Evolutionary conservation across 305 asterid genomes (phyloP), one percentile per base, ranked within the genome.

Genomic region (Ajuga reptans): DNA sequence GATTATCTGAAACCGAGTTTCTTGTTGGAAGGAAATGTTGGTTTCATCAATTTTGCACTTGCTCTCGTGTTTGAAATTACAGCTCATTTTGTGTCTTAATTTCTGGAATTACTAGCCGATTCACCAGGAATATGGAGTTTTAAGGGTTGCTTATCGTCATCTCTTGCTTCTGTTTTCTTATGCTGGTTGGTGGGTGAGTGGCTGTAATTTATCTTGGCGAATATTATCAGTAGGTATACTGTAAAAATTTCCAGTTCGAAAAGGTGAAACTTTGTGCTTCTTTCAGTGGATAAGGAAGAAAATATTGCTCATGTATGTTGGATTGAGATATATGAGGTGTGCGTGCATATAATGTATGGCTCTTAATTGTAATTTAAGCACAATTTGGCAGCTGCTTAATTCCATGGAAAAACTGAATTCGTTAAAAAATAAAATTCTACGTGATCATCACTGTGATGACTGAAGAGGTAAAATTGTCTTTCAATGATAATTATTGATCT

Each of bases 101-200:
- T 67, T 72, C 18, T 53, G 75, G 57, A 45, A 62, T 66, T 52
- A 50, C 54, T 33, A 51, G 46, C 63, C n/a, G 42, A 39, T 51
- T 64, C 17, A 16, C 53, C 42, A 4, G 14, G 56, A 43, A 21
- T 47, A 3, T 15, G 39, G 33, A 18, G 33, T 58, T 37, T 50
- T 14, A 15, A 56, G 47, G 9, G 64, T 49, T 62, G 5, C 60
- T 29, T 27, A 12, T 62, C 61, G 5, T 56, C 72, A 36, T 6
- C 59, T 5, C 17, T 41, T 29, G 50, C 69, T 70, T 29, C 47
- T 49, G 24, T 51, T 12, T 6, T 27, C 29, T 39, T 51, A 11
- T 18, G 53, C 53, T 71, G 74, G 49, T 52, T 66, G 53, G 51
- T 59, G 64, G 9, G 64, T 17, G 45, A 24, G 73, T 66, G 56